A percentile compares a stretch with the other conserved stretches of the same genome.
Evolutionary conservation across 169 alveolate genomes (phyloP).

Genomic region (Haemoproteus tartakovskyi): DNA sequence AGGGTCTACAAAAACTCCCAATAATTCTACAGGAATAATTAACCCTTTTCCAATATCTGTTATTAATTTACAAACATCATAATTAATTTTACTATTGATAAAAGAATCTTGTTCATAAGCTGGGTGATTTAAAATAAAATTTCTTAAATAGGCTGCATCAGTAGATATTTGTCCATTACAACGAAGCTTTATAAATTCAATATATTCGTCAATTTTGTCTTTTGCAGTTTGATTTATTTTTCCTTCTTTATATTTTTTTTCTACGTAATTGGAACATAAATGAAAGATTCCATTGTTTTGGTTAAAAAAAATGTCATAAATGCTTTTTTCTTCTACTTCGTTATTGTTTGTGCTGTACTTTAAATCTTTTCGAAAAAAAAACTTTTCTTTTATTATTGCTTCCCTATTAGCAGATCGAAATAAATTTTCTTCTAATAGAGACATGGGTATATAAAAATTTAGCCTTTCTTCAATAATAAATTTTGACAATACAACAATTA

Average conservation of each 20-base stretch:
- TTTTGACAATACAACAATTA: conserved; percentile 74
- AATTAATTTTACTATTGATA: conserved; percentile 77
- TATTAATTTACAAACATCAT: conserved; percentile 75
- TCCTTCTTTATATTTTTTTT: conserved; percentile 48
- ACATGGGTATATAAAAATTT: conserved; percentile 90
- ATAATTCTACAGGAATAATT: conserved; percentile 32
- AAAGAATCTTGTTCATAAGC: conserved; percentile 85
- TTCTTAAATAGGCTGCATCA: conserved; percentile 86
- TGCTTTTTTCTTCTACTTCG: conserved; percentile 64
- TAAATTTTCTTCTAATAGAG: conserved; percentile 89
- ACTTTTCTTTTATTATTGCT: conserved; percentile 83
- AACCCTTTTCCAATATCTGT: conserved; percentile 57
- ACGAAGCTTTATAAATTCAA: conserved; percentile 76
- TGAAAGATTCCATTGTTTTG: conserved; percentile 73
- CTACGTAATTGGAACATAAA: conserved; percentile 62
- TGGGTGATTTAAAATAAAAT: conserved; percentile 84
- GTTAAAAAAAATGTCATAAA: conserved; percentile 80
- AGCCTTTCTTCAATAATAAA: conserved; percentile 78
- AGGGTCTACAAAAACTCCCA: conserved; percentile 59
- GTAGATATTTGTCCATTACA: conserved; percentile 86
- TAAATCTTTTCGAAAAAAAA: conserved; percentile 81
- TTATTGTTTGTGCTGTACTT: conserved; percentile 55
- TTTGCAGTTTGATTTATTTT: conserved; percentile 35
- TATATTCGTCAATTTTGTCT: conserved; percentile 65
- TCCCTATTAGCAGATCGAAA: conserved; percentile 82